Conservation (phyloP, 768 basidiomycete species). For the Pleurotus platypus region DNA sequence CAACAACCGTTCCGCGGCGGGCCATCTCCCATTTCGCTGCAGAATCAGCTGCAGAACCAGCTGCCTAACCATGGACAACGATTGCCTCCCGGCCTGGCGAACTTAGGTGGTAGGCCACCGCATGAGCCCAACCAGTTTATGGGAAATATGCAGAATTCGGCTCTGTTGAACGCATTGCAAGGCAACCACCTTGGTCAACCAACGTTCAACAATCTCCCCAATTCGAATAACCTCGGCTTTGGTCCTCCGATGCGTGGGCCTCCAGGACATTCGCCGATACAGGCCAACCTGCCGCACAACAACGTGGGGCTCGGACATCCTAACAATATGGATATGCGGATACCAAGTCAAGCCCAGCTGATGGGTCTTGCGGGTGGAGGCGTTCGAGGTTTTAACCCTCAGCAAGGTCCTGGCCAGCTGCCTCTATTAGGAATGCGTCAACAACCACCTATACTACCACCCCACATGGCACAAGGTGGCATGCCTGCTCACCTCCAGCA, state of each 20-base stretch:
- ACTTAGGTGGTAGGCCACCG: slow-evolving; percentile 77
- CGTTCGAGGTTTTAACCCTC: slow-evolving; percentile 42
- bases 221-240: slow-evolving; percentile 41
- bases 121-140: slow-evolving; percentile 73
- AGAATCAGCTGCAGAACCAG: slow-evolving; percentile 36
- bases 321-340: slow-evolving; percentile 51
- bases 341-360: slow-evolving; percentile 47
- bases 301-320: slow-evolving; percentile 53
- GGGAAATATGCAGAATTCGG: slow-evolving; percentile 34
- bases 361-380: slow-evolving; percentile 39
- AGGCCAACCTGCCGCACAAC: slow-evolving; percentile 41
- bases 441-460: slow-evolving; percentile 49
- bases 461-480: slow-evolving; percentile 42
- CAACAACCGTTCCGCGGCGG: slow-evolving; percentile 66
- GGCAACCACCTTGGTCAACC: slow-evolving; percentile 39
- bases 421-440: slow-evolving; percentile 48
- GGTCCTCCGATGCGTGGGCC: slow-evolving; percentile 53
- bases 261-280: slow-evolving; percentile 43
- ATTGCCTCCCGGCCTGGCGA: slow-evolving; percentile 77
- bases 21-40: slow-evolving; percentile 56
- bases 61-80: slow-evolving; percentile 42
- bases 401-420: slow-evolving; percentile 42
- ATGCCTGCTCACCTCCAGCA: slow-evolving; percentile 61
- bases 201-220: slow-evolving; percentile 51
- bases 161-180: slow-evolving; percentile 44